Base-by-base conservation (phyloP, 495 filamentous ascomycete genomes). In the Bryoglossum gracile region DNA sequence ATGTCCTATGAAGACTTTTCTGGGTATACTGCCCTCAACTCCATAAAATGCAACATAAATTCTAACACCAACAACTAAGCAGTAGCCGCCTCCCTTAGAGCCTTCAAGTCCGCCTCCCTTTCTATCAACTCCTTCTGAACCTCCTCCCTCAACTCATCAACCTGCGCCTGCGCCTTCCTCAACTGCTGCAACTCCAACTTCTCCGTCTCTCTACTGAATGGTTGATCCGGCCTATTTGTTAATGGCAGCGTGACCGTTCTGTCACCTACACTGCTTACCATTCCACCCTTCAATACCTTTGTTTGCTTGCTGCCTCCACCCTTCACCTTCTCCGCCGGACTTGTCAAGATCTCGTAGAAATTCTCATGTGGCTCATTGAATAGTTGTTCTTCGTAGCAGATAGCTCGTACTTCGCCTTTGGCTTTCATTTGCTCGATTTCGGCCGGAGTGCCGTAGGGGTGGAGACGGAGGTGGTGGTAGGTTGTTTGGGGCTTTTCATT, bases 361-460 rank as follows among this genome's bases (percentile, higher is more conserved):
- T 82, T 77, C 60, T 94, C 89, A 52, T 87, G 86, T 0, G 92
- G 92, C 71, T 97, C 92, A 65, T 94, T 95, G 72, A 98, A 98
- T 25, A 95, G 74, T 34, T 95, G 78, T 61, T 94, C 87, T 64
- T 98, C 92, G 59, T 94, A 88, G 23, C 76, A 75, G 71, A 89
- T 87, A 41, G 80, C 77, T 11, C 80, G 64, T 16, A 97, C 80
- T 33, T 81, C 71, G 32, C 82, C 81, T 49, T 76, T 66, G 28
- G 76, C 66, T 55, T 76, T 72, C 62, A 82, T 73, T 65, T 71
- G 66, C 40, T 68, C 75, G 50, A 81, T 81, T 54, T 87, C 86
- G 41, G 76, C 80, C 51, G 94, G 87, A 10, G 74, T 80, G 14
- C 88, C 87, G 62, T 91, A 98, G 1, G 89, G 88, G 58, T 96